These are phyloP conservation scores for Erythrophleum fordii DNA, from an alignment of 306 rosid species.

Conservation along the genomic window DNA sequence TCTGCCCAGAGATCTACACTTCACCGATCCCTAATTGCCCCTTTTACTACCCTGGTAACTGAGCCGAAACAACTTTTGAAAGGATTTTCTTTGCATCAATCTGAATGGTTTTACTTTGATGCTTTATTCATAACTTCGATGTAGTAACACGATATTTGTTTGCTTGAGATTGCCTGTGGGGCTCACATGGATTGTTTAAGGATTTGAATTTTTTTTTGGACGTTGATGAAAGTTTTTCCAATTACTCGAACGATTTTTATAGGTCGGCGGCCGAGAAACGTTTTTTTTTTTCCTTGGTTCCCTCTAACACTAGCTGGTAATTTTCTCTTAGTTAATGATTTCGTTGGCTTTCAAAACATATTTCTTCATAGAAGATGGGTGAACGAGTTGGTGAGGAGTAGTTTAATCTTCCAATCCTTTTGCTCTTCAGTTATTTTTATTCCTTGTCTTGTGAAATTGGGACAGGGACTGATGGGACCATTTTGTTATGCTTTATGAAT, in stretches of 20 bases:
- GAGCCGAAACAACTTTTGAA: background rate
- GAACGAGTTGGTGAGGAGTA: background rate
- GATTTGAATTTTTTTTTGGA: background rate
- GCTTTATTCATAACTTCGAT: background rate
- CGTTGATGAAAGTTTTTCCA: background rate
- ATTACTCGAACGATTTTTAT: background rate
- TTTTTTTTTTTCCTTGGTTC: background rate
- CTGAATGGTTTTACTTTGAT: background rate
- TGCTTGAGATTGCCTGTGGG: background rate
- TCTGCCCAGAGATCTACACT: conserved; percentile 49
- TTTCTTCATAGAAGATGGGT: background rate
- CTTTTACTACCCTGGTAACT: conserved; percentile 53
- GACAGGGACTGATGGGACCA: background rate
- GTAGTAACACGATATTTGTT: background rate
- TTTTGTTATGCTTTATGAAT: background rate
- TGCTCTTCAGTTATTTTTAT: background rate
- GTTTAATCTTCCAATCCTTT: background rate
- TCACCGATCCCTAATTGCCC: conserved; percentile 48
- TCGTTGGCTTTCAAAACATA: background rate
- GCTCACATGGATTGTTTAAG: background rate
- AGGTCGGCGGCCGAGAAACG: background rate
- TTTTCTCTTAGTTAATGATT: background rate
- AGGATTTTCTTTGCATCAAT: background rate
- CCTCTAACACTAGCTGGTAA: background rate
- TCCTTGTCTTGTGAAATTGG: background rate